A percentile compares a stretch with the other conserved stretches of the same genome.
These are phyloP conservation scores for Leccinum disarticulatum DNA, from an alignment of 768 basidiomycete species.

Conservation along the genomic window DNA sequence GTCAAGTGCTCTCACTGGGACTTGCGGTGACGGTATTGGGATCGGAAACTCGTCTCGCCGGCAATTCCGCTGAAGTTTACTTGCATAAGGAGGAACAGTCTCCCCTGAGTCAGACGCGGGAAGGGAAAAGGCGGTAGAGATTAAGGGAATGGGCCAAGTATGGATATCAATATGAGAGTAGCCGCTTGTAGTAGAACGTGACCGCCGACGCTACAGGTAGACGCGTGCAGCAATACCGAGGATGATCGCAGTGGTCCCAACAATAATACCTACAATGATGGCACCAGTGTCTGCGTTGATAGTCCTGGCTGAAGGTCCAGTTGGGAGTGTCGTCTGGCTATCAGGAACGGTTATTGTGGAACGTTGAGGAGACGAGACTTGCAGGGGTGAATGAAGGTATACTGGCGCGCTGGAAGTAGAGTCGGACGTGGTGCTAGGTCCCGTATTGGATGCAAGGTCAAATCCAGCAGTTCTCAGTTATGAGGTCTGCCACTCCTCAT, in stretches of 20 bases:
- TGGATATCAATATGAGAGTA: neutral
- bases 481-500: neutral
- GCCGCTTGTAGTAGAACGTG: neutral
- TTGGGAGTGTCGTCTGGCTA: neutral
- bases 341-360: neutral
- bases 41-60: neutral
- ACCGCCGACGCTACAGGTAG: neutral
- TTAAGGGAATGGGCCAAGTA: neutral
- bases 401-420: neutral
- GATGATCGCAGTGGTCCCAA: neutral
- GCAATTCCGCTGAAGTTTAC: neutral
- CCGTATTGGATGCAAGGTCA: too few relatives aligned
- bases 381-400: neutral
- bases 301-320: neutral
- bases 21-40: neutral
- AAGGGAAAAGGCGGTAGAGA: too few relatives aligned
- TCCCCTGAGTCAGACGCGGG: neutral
- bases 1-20: conserved; percentile 5
- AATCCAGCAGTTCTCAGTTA: neutral
- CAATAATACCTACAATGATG: neutral
- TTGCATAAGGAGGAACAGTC: neutral
- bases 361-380: neutral
- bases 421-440: neutral
- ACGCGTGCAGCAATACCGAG: neutral
- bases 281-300: neutral